Percentiles rank a stretch among this genome's conserved stretches.
These are phyloP conservation scores for Tuber microsphaerosporum DNA, from an alignment of 495 filamentous ascomycete genomes.

Conservation along the genomic window DNA sequence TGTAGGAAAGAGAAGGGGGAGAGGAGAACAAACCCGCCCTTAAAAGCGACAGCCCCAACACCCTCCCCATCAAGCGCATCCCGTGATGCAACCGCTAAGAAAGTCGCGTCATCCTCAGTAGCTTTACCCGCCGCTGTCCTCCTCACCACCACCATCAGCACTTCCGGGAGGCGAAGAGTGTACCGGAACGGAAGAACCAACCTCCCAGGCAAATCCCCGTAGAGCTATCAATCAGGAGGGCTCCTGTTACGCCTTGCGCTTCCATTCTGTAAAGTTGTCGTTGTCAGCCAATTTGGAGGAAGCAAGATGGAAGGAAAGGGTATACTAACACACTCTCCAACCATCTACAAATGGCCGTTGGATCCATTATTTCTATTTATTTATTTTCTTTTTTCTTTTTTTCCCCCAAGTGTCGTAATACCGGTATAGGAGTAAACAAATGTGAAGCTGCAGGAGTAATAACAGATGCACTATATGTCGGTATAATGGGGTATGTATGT, in stretches of 20 bases:
- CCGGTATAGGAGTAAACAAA: not conserved
- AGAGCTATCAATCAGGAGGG: slow-evolving; percentile 40
- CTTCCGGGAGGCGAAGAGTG: not conserved
- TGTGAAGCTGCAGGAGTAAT: not conserved
- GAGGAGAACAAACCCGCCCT: slow-evolving; percentile 31
- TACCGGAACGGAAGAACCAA: slow-evolving; percentile 6
- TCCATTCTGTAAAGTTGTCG: slow-evolving; percentile 31
- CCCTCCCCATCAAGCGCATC: slow-evolving; percentile 38
- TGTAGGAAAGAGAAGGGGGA: not conserved
- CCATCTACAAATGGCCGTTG: slow-evolving; percentile 38
- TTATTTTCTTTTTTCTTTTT: no score
- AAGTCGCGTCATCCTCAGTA: slow-evolving; percentile 41
- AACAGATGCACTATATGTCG: not conserved
- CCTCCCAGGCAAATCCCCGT: slow-evolving; percentile 41
- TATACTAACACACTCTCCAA: slow-evolving; percentile 34
- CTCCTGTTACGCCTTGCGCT: slow-evolving; percentile 39
- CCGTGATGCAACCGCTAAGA: slow-evolving; percentile 38
- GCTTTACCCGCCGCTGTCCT: slow-evolving; percentile 38
- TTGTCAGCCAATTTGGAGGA: slow-evolving; percentile 3
- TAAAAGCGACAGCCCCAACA: slow-evolving; percentile 40
- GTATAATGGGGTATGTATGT: not conserved
- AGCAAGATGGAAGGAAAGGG: not conserved
- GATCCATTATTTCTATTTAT: slow-evolving; percentile 36
- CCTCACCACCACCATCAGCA: slow-evolving; percentile 1
- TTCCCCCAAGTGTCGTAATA: not conserved